Conservation (phyloP, 129 eudicot species). For the Mikania micrantha region DNA sequence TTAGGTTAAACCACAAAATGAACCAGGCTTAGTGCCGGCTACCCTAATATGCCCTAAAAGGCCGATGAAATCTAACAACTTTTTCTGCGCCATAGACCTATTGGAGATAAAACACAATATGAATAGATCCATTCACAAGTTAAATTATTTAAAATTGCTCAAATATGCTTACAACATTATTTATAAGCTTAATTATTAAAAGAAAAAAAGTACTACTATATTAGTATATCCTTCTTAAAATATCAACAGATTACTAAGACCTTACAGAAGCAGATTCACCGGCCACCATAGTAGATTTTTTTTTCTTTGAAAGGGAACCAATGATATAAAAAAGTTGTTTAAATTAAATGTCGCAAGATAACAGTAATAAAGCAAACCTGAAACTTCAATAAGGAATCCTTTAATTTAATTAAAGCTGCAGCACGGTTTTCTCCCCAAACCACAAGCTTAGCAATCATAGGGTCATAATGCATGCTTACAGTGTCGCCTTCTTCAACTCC, state of each 20-base stretch:
- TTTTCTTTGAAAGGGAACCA: not conserved
- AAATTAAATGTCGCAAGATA: not conserved
- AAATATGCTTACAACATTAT: not conserved
- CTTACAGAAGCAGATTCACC: slow-evolving; percentile 10
- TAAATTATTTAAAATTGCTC: not conserved
- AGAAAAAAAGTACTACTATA: not conserved
- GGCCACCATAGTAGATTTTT: slow-evolving; percentile 1
- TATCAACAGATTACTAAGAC: not conserved
- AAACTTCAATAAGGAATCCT: slow-evolving; percentile 80
- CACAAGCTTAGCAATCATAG: slow-evolving; percentile 98
- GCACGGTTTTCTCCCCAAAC: slow-evolving; percentile 87
- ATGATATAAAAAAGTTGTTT: slow-evolving; percentile 1
- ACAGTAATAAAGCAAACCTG: slow-evolving; percentile 41
- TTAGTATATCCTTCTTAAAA: not conserved
- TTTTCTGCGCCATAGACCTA: not conserved
- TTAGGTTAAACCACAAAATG: too few species aligned
- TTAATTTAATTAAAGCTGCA: slow-evolving; percentile 81
- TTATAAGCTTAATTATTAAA: not conserved
- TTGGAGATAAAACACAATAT: not conserved
- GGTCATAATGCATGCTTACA: slow-evolving; percentile 99
- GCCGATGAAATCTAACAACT: too few species aligned
- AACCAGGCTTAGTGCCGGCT: too few species aligned
- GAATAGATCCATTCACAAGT: not conserved
- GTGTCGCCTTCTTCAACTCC: slow-evolving; percentile 95
- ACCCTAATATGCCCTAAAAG: too few species aligned